Base-by-base conservation (phyloP, 2,329 filamentous ascomycete genomes). In the Exophiala sp. region DNA sequence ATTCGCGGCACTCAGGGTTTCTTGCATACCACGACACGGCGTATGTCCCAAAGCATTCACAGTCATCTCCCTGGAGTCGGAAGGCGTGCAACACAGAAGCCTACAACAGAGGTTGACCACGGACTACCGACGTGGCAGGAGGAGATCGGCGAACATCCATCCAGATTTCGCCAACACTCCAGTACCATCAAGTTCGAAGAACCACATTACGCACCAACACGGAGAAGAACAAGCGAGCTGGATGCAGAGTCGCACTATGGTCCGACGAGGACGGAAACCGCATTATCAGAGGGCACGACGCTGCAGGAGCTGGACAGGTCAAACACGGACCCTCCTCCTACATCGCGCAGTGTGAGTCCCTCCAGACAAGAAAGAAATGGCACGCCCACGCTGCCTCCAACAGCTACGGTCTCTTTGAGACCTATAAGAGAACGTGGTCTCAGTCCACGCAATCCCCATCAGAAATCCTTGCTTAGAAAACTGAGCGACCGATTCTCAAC, bases 131-230 rank as follows among this genome's bases (percentile, higher is more conserved):
- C 40, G 3, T 50, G 33, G 20, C 42, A 47, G n/a, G 50, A 53
- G 16, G 50, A 53, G 18, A 43, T 10, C 12, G 18, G 36, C 42
- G 20, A 43, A 18, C 6, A n/a, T 3, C 3, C 34, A 8, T 32
- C 12, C 12, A 41, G 44, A 12, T 20, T 33, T 29, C 50, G 41
- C 20, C 21, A 35, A 21, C 47, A 51, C 29, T 52, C 54, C 20
- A 60, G 50, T 29, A 60, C 57, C 6, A 50, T 60, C 32, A 52
- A 46, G 21, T 57, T 60, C 48, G 57, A 57, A 18, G 57, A 60
- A 18, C 53, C 39, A 16, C 20, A 34, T 5, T 50, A 50, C 21
- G 32, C 32, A 32, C 32, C 29, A 6, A 35, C 44, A 9, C 24
- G 32, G 12, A 16, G 33, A 14, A 16, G 10, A 11, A 12, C 34